Base-by-base conservation (phyloP, 179 eudicot genomes). In the Pouteria campechiana region DNA sequence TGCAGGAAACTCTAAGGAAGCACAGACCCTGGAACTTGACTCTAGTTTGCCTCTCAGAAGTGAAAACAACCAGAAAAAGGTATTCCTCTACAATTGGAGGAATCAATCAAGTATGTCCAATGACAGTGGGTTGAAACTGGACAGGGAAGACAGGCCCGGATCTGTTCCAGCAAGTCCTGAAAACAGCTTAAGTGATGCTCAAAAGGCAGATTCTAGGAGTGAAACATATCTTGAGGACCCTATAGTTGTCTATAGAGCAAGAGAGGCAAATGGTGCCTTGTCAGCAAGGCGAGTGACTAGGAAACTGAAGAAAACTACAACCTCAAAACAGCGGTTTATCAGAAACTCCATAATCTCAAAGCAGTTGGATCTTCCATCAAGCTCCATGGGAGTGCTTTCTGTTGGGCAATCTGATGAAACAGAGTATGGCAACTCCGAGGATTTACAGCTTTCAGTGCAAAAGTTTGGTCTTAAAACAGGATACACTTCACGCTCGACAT, bases 11-110 rank as follows among this genome's bases (percentile, higher is more conserved):
- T n/a, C n/a, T n/a, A n/a, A n/a, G n/a, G n/a, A n/a, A n/a, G n/a
- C n/a, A n/a, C n/a, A n/a, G n/a, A n/a, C n/a, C n/a, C n/a, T n/a
- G n/a, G n/a, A n/a, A n/a, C n/a, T n/a, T n/a, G n/a, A n/a, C n/a
- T n/a, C n/a, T n/a, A n/a, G n/a, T n/a, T n/a, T n/a, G n/a, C n/a
- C n/a, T n/a, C n/a, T n/a, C 11, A 8, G 34, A 15, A 22, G 38
- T 39, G 24, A 58, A 39, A 10, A 10, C 25, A 74, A 67, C 18
- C 81, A 79, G 34, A 76, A 64, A 51, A 74, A 69, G 69, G 77
- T 82, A 14, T 81, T 71, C 43, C 50, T 86, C 35, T 73, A 72
- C 52, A 90, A 86, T 52, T 90, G 98, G 96, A 74, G 64, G 70
- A 65, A 50, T 34, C 76, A 80, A n/a, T n/a, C n/a, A n/a, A n/a